phyloP scores from a whole-genome alignment of 2,329 filamentous ascomycete species.

The Cylindrodendrum hubeiense region DNA sequence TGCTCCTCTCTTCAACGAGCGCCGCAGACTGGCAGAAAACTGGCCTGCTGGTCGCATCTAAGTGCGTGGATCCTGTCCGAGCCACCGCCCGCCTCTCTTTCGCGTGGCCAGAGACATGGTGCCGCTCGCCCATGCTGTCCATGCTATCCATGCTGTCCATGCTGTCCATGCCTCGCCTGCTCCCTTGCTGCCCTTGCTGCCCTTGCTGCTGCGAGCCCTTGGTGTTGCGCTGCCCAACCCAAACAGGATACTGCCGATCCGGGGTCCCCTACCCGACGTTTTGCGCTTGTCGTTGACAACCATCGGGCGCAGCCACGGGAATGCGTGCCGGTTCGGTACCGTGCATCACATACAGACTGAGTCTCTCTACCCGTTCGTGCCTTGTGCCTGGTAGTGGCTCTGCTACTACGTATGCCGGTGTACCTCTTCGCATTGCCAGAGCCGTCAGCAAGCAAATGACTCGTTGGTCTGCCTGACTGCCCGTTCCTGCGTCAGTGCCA shows the following conservation, averaged over 20 bases:
- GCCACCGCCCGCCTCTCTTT: not conserved
- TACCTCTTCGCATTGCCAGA: not conserved
- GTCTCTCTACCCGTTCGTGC: not conserved
- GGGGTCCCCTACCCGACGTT: constrained; percentile 24
- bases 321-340: not conserved
- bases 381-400: too few species aligned
- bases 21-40: not conserved
- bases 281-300: constrained; percentile 21
- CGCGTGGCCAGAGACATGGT: not conserved
- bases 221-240: constrained; percentile 6
- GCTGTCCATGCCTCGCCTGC: not conserved
- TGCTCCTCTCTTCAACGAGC: not conserved
- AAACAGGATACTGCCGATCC: constrained; percentile 36
- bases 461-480: not conserved
- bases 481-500: not conserved
- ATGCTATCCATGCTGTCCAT: not conserved
- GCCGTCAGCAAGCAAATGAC: not conserved
- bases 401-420: not conserved
- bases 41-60: not conserved
- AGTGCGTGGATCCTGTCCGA: not conserved
- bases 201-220: not conserved
- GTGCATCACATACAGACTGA: not conserved
- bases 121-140: not conserved
- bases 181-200: not conserved
- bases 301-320: not conserved